Percentiles rank a stretch among this genome's conserved stretches.
Evolutionary conservation across 1,139 yeast genomes (phyloP).

Genomic region (Protomyces macrosporus): DNA sequence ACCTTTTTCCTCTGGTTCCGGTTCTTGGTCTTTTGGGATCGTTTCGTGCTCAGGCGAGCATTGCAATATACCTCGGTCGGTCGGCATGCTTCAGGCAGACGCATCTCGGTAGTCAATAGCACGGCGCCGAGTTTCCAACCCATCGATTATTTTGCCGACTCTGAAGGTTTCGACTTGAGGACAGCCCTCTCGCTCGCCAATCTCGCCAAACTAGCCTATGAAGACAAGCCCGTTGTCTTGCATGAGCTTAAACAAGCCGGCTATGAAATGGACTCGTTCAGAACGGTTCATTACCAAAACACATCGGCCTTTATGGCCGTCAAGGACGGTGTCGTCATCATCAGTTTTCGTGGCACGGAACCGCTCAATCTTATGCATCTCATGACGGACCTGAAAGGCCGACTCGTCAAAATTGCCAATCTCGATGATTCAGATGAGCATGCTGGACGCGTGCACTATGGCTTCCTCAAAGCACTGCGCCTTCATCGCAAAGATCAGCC

Average conservation of each 20-base stretch:
- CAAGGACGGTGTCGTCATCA: conserved; percentile 8
- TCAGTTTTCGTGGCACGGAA: conserved; percentile 22
- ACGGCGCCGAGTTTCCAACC: conserved; percentile 17
- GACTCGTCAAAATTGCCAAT: conserved; percentile 11
- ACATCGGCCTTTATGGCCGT: conserved; percentile 12
- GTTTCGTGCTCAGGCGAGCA: conserved; percentile 2
- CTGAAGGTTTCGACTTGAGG: neutral
- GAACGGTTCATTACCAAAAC: conserved; percentile 11
- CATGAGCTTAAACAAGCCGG: conserved; percentile 15
- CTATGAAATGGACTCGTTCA: conserved; percentile 2
- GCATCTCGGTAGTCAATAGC: conserved; percentile 17
- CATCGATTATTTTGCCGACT: neutral
- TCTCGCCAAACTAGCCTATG: conserved; percentile 18
- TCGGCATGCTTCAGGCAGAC: conserved; percentile 16
- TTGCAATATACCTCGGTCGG: conserved; percentile 7
- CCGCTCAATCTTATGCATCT: conserved; percentile 23
- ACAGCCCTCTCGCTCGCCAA: conserved; percentile 18
- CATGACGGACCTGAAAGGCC: conserved; percentile 20
- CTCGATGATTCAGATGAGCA: conserved; percentile 1
- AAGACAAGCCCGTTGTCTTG: conserved; percentile 9
- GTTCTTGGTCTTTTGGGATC: conserved; percentile 10
- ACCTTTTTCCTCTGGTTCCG: conserved; percentile 18
- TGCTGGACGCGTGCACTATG: conserved; percentile 23
- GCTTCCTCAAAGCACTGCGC: conserved; percentile 21
- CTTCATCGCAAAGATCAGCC: conserved; percentile 12